Percentiles rank a stretch among this genome's conserved stretches.
Evolutionary conservation across 352 stramenopile genomes (phyloP).

Genomic region (Plasmopara halstedii): DNA sequence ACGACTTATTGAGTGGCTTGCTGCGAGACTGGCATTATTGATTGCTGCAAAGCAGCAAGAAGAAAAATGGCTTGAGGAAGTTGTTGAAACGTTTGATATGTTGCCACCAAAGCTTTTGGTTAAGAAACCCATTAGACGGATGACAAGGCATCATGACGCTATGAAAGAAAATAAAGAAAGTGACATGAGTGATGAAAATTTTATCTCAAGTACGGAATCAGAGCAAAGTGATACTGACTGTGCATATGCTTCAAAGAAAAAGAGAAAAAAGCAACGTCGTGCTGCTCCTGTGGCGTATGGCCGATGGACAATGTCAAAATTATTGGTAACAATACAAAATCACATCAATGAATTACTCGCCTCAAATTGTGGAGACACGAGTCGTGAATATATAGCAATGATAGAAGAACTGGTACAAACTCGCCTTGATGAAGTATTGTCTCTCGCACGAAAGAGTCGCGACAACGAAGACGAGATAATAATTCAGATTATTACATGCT

Average conservation of each 20-base stretch:
- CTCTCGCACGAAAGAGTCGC: conserved; percentile 5
- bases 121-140: conserved; percentile 1
- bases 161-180: background rate
- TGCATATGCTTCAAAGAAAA: background rate
- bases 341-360: conserved; percentile 20
- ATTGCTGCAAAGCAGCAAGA: conserved; percentile 26
- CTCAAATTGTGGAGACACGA: conserved; percentile 8
- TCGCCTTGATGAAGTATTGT: conserved; percentile 15
- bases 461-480: conserved; percentile 19
- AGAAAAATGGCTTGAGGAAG: conserved; percentile 41
- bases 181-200: conserved; percentile 6
- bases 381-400: conserved; percentile 17
- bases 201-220: conserved; percentile 5
- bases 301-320: conserved; percentile 41
- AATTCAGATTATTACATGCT: conserved; percentile 22
- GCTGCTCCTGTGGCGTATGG: conserved; percentile 16
- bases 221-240: conserved; percentile 6
- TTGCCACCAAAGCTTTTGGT: conserved; percentile 16
- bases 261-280: conserved; percentile 11
- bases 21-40: conserved; percentile 42
- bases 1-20: conserved; percentile 56
- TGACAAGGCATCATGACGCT: conserved; percentile 13
- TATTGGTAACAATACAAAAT: conserved; percentile 29
- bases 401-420: conserved; percentile 27
- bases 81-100: conserved; percentile 45